Evolutionary conservation across 805 yeast species (phyloP), one percentile per base, ranked within the genome.

Genomic region (Candida corydali): DNA sequence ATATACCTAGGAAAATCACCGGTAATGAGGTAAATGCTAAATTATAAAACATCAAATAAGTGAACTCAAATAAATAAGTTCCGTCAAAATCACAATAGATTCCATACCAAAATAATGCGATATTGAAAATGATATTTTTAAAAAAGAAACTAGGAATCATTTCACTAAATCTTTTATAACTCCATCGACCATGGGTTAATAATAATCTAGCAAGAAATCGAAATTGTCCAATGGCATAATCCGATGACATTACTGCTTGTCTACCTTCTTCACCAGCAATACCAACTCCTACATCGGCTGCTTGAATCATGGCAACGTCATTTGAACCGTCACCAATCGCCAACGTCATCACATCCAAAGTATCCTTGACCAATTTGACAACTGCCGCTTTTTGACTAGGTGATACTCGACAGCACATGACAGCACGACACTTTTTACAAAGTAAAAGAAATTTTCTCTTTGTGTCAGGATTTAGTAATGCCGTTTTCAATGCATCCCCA

Each of bases 231-330:
- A 85, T 63, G 15, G 91, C 95, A 59, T 82, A 85, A 63, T 85
- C 95, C 1, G 91, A 80, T 17, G 88, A 80, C 94, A 85, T 85
- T 4, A 76, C 93, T 14, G 93, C 93, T 59, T 84, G 93, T 43
- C 93, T 68, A 53, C 95, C 95, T 66, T 85, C 95, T 65, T 85
- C 93, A 62, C 95, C 95, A 3, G 89, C 89, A 54, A 85, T 85
- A 63, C 95, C 95, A 38, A 85, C 84, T 51, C 95, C 95, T 31
- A 85, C 82, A 60, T 85, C 81, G 1, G 94, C 93, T 19, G 88
- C 80, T 58, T 85, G 95, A 47, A 85, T 85, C 95, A 85, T 85
- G 9, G 94, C 89, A 44, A 85, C 95, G 63, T 85, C 95, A 55
- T 85, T 85, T 15, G 93, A 80, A 38, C 95, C 95, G 61, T 85